Conservation (phyloP, 2,329 filamentous ascomycete species). For the Hortaea werneckii region DNA sequence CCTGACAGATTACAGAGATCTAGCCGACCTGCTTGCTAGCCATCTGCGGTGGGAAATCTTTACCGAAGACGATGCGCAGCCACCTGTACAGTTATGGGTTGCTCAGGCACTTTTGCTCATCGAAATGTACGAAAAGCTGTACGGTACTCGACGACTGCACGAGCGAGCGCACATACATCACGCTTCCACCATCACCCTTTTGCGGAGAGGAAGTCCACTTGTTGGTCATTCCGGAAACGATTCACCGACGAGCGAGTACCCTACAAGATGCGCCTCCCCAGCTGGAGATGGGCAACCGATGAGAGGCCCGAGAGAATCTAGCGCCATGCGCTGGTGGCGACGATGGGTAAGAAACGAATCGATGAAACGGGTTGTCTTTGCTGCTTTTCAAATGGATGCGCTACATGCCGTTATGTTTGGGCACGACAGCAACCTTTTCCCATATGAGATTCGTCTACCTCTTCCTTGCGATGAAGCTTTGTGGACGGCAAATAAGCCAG, state of each 20-base stretch:
- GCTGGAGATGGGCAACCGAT: not conserved
- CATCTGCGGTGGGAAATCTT: slow-evolving; percentile 89
- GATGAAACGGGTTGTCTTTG: slow-evolving; percentile 77
- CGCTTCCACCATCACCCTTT: slow-evolving; percentile 82
- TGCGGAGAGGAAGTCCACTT: slow-evolving; percentile 80
- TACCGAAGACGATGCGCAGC: slow-evolving; percentile 74
- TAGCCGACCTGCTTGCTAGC: slow-evolving; percentile 82
- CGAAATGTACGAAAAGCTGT: slow-evolving; percentile 94
- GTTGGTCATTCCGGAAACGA: slow-evolving; percentile 76
- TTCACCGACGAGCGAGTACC: slow-evolving; percentile 56
- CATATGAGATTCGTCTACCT: slow-evolving; percentile 78
- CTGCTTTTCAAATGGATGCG: slow-evolving; percentile 85
- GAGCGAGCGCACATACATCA: slow-evolving; percentile 92
- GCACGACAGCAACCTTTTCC: slow-evolving; percentile 46
- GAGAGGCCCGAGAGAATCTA: not conserved
- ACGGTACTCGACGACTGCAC: slow-evolving; percentile 78
- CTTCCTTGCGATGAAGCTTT: slow-evolving; percentile 82
- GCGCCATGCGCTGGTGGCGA: slow-evolving; percentile 57
- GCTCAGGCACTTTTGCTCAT: slow-evolving; percentile 80
- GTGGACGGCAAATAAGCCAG: slow-evolving; percentile 78
- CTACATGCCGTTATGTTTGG: slow-evolving; percentile 96
- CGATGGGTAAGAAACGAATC: slow-evolving; percentile 89
- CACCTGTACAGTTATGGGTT: slow-evolving; percentile 85
- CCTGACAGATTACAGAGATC: slow-evolving; percentile 62
- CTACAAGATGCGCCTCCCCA: slow-evolving; percentile 9